Evolutionary conservation across 2,329 filamentous ascomycete species (phyloP), one percentile per base, ranked within the genome.

Genomic region (Thelonectria olida): DNA sequence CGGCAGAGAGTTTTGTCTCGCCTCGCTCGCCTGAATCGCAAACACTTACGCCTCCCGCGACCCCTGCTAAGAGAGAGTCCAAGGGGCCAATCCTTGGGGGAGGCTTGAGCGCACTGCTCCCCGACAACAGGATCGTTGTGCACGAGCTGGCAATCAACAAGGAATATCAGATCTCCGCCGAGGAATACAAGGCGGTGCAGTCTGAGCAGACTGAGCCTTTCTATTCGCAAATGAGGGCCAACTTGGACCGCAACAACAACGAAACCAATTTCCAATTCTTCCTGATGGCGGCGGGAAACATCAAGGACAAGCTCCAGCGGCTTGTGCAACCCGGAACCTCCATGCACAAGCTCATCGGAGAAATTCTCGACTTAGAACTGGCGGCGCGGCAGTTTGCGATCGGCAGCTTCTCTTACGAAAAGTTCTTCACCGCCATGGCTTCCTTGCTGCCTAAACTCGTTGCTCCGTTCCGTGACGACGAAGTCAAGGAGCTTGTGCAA

Each of bases 91-190:
- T 72, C 4, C 54, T 73, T 6, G 79, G 80, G 61, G 71, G 75
- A 1, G 85, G 69, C 49, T 84, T 76, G 68, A 82, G 74, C 75
- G 85, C 76, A 63, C 85, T 81, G 78, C 81, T 94, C 45, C 92
- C 91, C 0, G 85, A 90, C 61, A 96, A 95, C 69, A 84, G 92
- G 23, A 80, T 91, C 10, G 81, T 95, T 15, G 89, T 93, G 1
- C 92, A 95, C 73, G 92, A 95, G 77, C 79, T 96, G 44, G 89
- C 91, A 8, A 90, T 96, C 67, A 91, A 95, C 75, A 89, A 88
- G 67, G 89, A 93, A 67, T 95, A 90, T 73, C 87, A 90, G 49
- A 89, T 95, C 45, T 88, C 91, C 3, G 78, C 82, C 1, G 82
- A 86, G 49, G 83, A 88, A 60, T 88, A 81, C 75, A 83, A 81